A percentile compares a stretch with the other conserved stretches of the same genome.
Conservation (phyloP, 1,139 yeast species). For the Hemisphaericaspora subhashii region DNA sequence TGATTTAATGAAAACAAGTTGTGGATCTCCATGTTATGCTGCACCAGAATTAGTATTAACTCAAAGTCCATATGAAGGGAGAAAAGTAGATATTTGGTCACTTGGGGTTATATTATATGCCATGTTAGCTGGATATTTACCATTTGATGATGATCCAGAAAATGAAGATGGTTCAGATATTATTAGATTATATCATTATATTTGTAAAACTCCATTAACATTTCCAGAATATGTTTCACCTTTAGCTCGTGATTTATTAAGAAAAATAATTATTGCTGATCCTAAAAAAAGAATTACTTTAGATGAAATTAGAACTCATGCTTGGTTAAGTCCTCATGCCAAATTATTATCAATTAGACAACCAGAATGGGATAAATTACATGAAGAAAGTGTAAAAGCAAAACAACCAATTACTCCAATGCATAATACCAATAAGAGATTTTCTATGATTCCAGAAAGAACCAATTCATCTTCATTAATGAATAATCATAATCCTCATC, state of each 20-base stretch:
- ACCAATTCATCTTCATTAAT: constrained; percentile 40
- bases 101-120: constrained; percentile 94
- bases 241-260: constrained; percentile 83
- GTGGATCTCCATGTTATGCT: constrained; percentile 98
- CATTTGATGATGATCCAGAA: constrained; percentile 96
- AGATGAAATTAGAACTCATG: constrained; percentile 72
- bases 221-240: constrained; percentile 95
- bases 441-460: constrained; percentile 47
- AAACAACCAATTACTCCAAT: constrained; percentile 13
- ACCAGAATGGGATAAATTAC: constrained; percentile 80
- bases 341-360: constrained; percentile 83
- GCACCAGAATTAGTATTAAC: constrained; percentile 96
- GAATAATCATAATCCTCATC: constrained; percentile 12
- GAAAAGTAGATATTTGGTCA: constrained; percentile 96
- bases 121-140: constrained; percentile 95
- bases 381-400: constrained; percentile 30
- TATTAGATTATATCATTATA: constrained; percentile 85
- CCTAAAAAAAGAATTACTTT: constrained; percentile 77
- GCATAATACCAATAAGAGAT: constrained; percentile 32
- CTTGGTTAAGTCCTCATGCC: constrained; percentile 83
- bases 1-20: constrained; percentile 90
- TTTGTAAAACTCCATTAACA: constrained; percentile 85
- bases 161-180: constrained; percentile 97
- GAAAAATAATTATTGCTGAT: constrained; percentile 82
- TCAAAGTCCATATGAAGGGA: constrained; percentile 86